These are phyloP conservation scores for Lactarius vividus DNA, from an alignment of 768 basidiomycete species.

Conservation along the genomic window DNA sequence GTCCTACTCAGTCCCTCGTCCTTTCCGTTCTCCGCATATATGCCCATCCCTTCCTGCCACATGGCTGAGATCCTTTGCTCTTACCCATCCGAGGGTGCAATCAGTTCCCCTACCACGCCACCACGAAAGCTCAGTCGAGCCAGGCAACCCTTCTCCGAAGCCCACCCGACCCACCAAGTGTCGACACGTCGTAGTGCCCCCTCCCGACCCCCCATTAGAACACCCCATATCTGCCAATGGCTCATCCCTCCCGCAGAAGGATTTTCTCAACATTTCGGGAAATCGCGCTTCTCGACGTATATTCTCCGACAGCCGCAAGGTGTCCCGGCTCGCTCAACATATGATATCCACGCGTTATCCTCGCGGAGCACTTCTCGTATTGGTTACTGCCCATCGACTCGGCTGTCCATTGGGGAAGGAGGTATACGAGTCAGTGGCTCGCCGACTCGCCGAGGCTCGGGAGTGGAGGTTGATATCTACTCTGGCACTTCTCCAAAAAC, in stretches of 20 bases:
- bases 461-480: constrained; percentile 52
- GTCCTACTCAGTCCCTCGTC: constrained; percentile 30
- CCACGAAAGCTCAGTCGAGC: background rate
- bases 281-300: background rate
- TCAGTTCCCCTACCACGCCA: constrained; percentile 6
- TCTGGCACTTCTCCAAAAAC: constrained; percentile 48
- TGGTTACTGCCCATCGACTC: constrained; percentile 47
- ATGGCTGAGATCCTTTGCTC: constrained; percentile 30
- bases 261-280: background rate
- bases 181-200: background rate
- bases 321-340: constrained; percentile 16
- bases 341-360: constrained; percentile 31
- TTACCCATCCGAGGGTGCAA: constrained; percentile 10
- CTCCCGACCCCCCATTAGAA: constrained; percentile 3
- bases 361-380: constrained; percentile 42
- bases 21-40: constrained; percentile 19
- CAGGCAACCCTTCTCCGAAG: background rate
- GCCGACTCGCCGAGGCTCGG: constrained; percentile 45
- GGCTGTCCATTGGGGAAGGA: constrained; percentile 51
- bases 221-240: constrained; percentile 2
- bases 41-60: constrained; percentile 23
- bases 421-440: constrained; percentile 56
- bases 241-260: background rate
- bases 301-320: constrained; percentile 25
- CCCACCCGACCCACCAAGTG: background rate